Percentiles rank a stretch among this genome's conserved stretches.
Conservation (phyloP, 2,329 filamentous ascomycete species). For the Epichloe elymi region DNA sequence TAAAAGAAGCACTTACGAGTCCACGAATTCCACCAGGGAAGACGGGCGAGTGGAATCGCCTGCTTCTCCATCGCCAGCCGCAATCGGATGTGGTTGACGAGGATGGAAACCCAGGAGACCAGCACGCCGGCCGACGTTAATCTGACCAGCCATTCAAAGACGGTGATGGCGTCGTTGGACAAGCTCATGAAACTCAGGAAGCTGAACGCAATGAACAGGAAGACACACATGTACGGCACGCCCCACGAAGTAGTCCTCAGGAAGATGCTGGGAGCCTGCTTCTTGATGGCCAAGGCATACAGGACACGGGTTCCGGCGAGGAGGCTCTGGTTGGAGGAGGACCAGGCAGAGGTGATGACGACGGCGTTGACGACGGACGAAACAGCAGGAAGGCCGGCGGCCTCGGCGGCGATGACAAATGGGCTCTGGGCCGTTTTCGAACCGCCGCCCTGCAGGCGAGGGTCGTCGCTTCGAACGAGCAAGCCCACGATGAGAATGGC, state of each 20-base stretch:
- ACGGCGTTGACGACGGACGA: constrained; percentile 65
- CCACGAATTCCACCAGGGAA: constrained; percentile 53
- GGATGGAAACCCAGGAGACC: constrained; percentile 48
- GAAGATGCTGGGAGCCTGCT: constrained; percentile 52
- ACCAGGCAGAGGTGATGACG: constrained; percentile 57
- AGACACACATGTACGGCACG: constrained; percentile 46
- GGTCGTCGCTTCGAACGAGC: constrained; percentile 46
- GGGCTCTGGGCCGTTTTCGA: constrained; percentile 35
- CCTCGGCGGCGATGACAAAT: constrained; percentile 59
- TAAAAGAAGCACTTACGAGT: constrained; percentile 31
- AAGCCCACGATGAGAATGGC: constrained; percentile 58
- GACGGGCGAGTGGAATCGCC: constrained; percentile 30
- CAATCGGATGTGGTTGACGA: constrained; percentile 47
- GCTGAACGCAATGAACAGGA: constrained; percentile 40
- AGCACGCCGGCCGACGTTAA: constrained; percentile 50
- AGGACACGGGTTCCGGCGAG: constrained; percentile 58
- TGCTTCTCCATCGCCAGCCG: constrained; percentile 41
- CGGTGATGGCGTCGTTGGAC: constrained; percentile 43
- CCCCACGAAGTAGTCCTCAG: constrained; percentile 46
- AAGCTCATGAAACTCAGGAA: constrained; percentile 45
- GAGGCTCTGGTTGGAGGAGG: constrained; percentile 45
- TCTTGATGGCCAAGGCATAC: constrained; percentile 52
- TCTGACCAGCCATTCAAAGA: constrained; percentile 53
- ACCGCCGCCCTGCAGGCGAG: constrained; percentile 35
- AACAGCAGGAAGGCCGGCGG: constrained; percentile 53